Base-by-base conservation (phyloP, 768 basidiomycete genomes). In the Phanerochaete sordida region DNA sequence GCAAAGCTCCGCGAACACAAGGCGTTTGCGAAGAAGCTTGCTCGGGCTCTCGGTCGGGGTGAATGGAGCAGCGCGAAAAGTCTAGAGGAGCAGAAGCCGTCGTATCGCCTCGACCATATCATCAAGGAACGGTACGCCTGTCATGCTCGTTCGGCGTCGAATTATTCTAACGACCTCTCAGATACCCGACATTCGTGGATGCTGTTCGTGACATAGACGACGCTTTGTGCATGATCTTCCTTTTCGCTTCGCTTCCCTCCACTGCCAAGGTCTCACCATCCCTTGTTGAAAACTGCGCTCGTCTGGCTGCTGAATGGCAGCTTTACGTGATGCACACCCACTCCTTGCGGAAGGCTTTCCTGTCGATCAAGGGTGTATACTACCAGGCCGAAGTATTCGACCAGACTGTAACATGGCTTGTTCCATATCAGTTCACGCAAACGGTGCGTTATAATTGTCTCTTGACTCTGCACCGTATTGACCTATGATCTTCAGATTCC, bases 301-400 rank as follows among this genome's bases (percentile, higher is more conserved):
- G 92, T 49, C 81, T 99, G 33, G 84, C 93, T 8, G 86, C 93
- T 21, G 95, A 99, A 79, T 99, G 96, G 96, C 93, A 98, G 73
- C 78, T 98, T 30, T 99, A 95, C 75, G 81, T 95, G 39, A 92
- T 98, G 85, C 90, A 93, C 69, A 85, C 91, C 1, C 83, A 81
- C 61, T 81, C 90, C 15, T 81, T 98, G 43, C 85, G 90, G 55
- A 97, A 97, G 74, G 86, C 89, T 30, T 99, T 99, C 76, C 79
- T 99, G 57, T 95, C 93, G 44, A 96, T 99, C 74, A 98, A 98
- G 76, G 97, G 97, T 43, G 85, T 99, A 47, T 99, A 98, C 75
- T 98, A 95, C 73, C 95, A 98, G 75, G 95, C 93, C 9, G 92
- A 96, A 71, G 81, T 98, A 26, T 88, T 94, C 80, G 95, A 92